Percentiles rank a stretch among this genome's conserved stretches.
phyloP scores from a whole-genome alignment of 2,329 filamentous ascomycete genomes.

The Microdochium paspali region DNA sequence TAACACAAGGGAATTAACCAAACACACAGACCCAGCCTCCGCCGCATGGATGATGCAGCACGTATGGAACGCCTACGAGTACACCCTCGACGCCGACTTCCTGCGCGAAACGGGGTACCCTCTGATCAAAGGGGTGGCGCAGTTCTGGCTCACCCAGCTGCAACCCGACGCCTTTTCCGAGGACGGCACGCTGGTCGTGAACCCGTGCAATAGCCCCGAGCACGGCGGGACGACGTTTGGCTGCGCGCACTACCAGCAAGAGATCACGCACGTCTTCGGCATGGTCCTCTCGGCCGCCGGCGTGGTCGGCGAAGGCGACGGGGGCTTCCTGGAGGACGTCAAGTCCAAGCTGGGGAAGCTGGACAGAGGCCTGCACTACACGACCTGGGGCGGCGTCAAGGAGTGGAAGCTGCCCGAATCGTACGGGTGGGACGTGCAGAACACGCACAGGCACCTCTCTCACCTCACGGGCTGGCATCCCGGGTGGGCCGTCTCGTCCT shows the following conservation, averaged over 20 bases:
- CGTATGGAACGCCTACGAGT: slow-evolving; percentile 47
- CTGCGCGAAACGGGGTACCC: slow-evolving; percentile 38
- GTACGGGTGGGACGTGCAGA: slow-evolving; percentile 14
- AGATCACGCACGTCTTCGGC: slow-evolving; percentile 33
- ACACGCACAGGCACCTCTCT: slow-evolving; percentile 36
- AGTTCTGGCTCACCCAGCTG: slow-evolving; percentile 48
- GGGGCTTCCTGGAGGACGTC: slow-evolving; percentile 22
- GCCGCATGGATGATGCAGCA: slow-evolving; percentile 53
- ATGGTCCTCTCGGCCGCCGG: slow-evolving; percentile 19
- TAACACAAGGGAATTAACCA: too few relatives aligned
- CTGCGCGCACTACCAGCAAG: slow-evolving; percentile 43
- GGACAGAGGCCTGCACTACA: slow-evolving; percentile 20
- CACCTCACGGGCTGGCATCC: slow-evolving; percentile 48
- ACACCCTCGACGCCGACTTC: slow-evolving; percentile 37
- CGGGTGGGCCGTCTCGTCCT: slow-evolving; percentile 36
- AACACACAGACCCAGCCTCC: slow-evolving; percentile 27
- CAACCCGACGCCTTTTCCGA: slow-evolving; percentile 37
- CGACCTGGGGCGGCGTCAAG: slow-evolving; percentile 19
- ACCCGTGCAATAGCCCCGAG: slow-evolving; percentile 50
- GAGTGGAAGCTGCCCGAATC: slow-evolving; percentile 24
- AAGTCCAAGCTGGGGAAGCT: slow-evolving; percentile 24
- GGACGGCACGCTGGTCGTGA: slow-evolving; percentile 43
- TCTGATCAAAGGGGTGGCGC: slow-evolving; percentile 39
- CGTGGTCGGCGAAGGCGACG: slow-evolving; percentile 13
- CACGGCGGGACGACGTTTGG: slow-evolving; percentile 44